These are phyloP conservation scores for Albatrellus ellisii DNA, from an alignment of 768 basidiomycete species.

Conservation along the genomic window DNA sequence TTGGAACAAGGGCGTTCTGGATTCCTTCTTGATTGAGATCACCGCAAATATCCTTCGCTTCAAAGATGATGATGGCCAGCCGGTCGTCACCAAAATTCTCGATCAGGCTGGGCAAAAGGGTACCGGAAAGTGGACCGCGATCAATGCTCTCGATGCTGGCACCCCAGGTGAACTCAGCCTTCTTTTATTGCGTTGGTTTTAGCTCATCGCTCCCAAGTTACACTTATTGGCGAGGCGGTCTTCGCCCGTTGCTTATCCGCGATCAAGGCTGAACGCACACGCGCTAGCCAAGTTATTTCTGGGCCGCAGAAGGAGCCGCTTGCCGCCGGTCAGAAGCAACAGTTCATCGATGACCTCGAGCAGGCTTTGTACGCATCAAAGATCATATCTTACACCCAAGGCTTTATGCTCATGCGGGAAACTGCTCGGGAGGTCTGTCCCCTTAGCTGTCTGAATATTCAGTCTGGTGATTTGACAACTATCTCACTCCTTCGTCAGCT, in stretches of 20 bases:
- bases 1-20: conserved; percentile 98
- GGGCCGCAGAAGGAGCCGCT: conserved; percentile 90
- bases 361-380: conserved; percentile 99
- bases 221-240: conserved; percentile 97
- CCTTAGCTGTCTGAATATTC: conserved; percentile 8
- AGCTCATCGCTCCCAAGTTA: conserved; percentile 40
- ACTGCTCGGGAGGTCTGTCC: conserved; percentile 70
- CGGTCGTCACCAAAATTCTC: conserved; percentile 87
- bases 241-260: conserved; percentile 97
- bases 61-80: conserved; percentile 90
- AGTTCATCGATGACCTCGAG: conserved; percentile 98
- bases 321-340: conserved; percentile 92
- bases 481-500: conserved; percentile 27
- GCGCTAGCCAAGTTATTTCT: conserved; percentile 82
- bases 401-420: conserved; percentile 99
- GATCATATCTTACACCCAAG: conserved; percentile 99
- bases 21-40: conserved; percentile 99
- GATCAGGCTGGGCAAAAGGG: conserved; percentile 98
- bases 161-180: conserved; percentile 46
- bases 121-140: conserved; percentile 99
- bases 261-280: conserved; percentile 90
- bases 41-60: conserved; percentile 94
- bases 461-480: background rate
- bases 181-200: conserved; percentile 4
- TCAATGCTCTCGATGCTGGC: conserved; percentile 89